Conservation (phyloP, 768 basidiomycete genomes). For the Tremella yokohamensis region DNA sequence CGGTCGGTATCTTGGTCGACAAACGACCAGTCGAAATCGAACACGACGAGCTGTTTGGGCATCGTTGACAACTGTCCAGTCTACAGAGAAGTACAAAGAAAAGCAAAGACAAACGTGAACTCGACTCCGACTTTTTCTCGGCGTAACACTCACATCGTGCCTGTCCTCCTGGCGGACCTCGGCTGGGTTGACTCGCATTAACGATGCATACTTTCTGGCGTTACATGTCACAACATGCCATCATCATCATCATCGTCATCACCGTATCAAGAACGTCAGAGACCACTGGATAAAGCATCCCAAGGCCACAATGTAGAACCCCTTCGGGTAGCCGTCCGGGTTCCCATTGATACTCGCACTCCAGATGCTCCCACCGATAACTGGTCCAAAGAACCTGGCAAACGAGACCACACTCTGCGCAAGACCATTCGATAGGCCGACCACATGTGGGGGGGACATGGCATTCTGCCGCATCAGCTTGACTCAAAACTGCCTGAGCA, state of each 20-base stretch:
- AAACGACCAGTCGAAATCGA: constrained; percentile 90
- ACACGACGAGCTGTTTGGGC: constrained; percentile 75
- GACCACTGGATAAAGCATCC: constrained; percentile 33
- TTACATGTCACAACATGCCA: background rate
- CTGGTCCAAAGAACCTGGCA: constrained; percentile 81
- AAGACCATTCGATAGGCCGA: constrained; percentile 90
- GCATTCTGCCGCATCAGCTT: constrained; percentile 48
- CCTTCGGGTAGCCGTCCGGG: constrained; percentile 41
- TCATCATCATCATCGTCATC: constrained; percentile 2
- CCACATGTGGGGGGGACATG: constrained; percentile 79
- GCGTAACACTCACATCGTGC: too few relatives aligned
- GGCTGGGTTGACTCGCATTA: too few relatives aligned
- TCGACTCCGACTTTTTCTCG: background rate
- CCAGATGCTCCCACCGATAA: constrained; percentile 44
- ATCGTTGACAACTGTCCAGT: too few relatives aligned
- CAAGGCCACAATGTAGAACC: constrained; percentile 42
- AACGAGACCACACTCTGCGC: constrained; percentile 94
- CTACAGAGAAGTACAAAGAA: background rate
- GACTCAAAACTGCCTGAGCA: background rate
- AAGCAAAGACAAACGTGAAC: background rate
- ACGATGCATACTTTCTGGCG: background rate
- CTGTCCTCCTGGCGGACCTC: too few relatives aligned
- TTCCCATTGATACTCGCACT: constrained; percentile 45
- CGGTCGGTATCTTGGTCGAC: constrained; percentile 92
- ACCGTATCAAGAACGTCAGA: constrained; percentile 39